Evolutionary conservation across 306 rosid genomes (phyloP).

Genomic region (Luffa acutangula): DNA sequence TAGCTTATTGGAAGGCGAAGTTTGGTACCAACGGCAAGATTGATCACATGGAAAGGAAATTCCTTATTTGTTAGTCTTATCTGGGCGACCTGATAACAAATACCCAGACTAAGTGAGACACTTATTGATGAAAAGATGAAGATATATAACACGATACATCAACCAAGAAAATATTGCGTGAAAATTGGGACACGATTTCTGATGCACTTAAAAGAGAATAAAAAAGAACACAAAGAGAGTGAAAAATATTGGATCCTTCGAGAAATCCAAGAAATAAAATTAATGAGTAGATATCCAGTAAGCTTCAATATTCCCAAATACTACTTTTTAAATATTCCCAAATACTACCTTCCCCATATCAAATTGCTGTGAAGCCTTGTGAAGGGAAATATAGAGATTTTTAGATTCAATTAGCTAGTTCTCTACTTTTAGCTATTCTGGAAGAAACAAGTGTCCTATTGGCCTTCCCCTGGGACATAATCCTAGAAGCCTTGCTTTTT

Average conservation of each 20-base stretch:
- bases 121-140: background rate
- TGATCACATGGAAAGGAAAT: conserved; percentile 38
- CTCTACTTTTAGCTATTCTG: background rate
- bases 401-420: background rate
- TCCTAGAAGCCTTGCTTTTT: too few relatives aligned
- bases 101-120: conserved; percentile 4
- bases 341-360: background rate
- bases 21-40: conserved; percentile 70
- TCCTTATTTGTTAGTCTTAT: conserved; percentile 55
- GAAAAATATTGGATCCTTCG: background rate
- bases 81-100: conserved; percentile 65
- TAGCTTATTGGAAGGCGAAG: conserved; percentile 54
- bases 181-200: background rate
- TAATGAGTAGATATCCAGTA: background rate
- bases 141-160: background rate
- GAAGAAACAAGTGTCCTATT: background rate
- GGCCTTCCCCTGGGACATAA: too few relatives aligned
- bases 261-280: background rate
- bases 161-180: background rate
- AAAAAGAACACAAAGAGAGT: background rate
- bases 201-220: background rate
- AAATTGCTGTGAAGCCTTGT: background rate
- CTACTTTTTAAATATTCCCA: too few relatives aligned
- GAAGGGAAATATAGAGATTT: background rate
- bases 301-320: background rate